Base-by-base conservation (phyloP, 106 monocot species). In the Dioscorea zingiberensis region DNA sequence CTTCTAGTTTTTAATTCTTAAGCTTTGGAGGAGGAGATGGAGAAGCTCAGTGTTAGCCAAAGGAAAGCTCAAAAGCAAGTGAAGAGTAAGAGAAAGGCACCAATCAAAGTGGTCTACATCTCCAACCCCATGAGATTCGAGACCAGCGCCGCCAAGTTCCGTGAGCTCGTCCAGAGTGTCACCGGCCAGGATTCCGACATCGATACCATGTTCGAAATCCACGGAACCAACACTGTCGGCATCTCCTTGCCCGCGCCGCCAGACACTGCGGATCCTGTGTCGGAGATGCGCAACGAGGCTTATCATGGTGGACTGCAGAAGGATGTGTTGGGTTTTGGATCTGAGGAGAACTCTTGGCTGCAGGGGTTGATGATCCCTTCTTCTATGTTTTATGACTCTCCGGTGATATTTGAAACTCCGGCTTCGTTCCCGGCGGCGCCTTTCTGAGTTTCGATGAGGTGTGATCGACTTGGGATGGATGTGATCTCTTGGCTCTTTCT, bases 81-180 rank as follows among this genome's bases (percentile, higher is more conserved):
- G 11, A 69, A 64, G 58, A 54, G 4, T 54, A 65, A 69, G 64
- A 64, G 65, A 25, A 38, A 38, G 10, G 38, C 38, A 8, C 77
- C 68, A 21, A 32, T 82, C 38, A 82, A 82, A 60, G 77, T 82
- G 15, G 76, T 82, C 5, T 73, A 82, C 77, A 73, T 82, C 63
- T 69, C 73, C 47, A 82, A 77, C 73, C 82, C 82, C 21, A 61
- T 65, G 77, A 55, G 58, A 22, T 48, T 82, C 8, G 60, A 46
- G 28, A 38, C 82, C 9, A 77, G 63, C 69, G 65, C 68, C 10
- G 73, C 51, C 14, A 54, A 73, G 24, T 82, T 82, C 69, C 66
- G 64, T 12, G 13, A 55, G 22, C 68, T 82, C 16, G 82, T 82
- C 21, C 82, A 82, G 69, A 72, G 73, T 59, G 73, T 82, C 73